Base-by-base conservation (phyloP, 257 asterid species). In the Solanum tarapatanum region DNA sequence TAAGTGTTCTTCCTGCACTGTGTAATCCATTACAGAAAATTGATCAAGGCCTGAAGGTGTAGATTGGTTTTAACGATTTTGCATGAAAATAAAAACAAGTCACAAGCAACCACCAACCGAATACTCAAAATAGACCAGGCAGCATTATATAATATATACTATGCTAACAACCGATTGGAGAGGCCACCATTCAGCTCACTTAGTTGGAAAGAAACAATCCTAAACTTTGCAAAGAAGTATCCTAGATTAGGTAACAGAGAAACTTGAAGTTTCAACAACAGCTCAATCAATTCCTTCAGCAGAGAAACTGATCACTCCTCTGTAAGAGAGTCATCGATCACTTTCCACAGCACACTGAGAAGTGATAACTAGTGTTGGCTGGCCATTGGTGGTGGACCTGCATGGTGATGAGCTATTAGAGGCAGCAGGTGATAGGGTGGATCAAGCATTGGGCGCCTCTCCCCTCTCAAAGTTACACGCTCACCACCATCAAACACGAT, bases 401-500 rank as follows among this genome's bases (percentile, higher is more conserved):
- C 93, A 16, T 92, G 98, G 83, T 89, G 93, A 86, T 91, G 94
- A 33, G 93, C 84, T 88, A 93, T 87, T 77, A 89, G 94, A 66
- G 88, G 92, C 6, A 90, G 86, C 0, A 28, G 10, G 37, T 92
- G 90, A 2, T 70, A 80, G n/a, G 86, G 83, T 4, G 90, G 94
- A 64, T 94, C 95, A 1, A 89, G 88, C 87, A 86, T 13, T 19
- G 90, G 58, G 88, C 97, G 90, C 93, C 92, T 96, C 77, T 94
- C 98, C 30, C 92, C 91, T 84, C 93, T 89, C 39, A 94, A 68
- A 0, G 95, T 91, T 74, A 95, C 98, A 3, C 96, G 94, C 5
- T 93, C 99, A 3, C 94, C 96, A 0, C 97, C 95, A 8, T 96
- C 99, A 35, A 88, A 89, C 91, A 28, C 99, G 98, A 87, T 94